Base-by-base conservation (phyloP, 768 basidiomycete species). In the Leucosporidium scottii region DNA sequence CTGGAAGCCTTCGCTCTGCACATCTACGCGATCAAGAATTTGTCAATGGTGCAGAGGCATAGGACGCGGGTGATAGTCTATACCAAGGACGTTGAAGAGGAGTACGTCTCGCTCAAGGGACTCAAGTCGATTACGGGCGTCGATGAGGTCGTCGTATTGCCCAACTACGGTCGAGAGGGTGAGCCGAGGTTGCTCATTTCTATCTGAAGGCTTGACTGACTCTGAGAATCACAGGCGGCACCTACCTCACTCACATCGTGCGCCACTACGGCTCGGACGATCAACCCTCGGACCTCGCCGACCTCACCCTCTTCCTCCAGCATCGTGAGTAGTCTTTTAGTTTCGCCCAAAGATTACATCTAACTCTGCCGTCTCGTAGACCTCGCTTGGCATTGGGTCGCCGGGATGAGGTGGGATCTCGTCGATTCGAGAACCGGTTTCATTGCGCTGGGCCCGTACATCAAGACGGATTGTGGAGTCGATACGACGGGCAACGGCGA, bases 401-500 rank as follows among this genome's bases (percentile, higher is more conserved):
- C 39, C 18, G 59, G 56, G 10, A 28, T 20, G 8, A 49, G 65
- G 4, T 60, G 60, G 53, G 59, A 66, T 54, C 27, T 47, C 18
- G 21, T 61, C 30, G 65, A 66, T 18, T 51, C 12, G 1, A 27
- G 65, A 13, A 66, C 65, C 4, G 65, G 65, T 2, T 66, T 25
- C 59, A 12, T 66, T 2, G 1, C n/a, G 15, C 44, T 66, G 25
- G 59, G 53, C 8, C 59, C 65, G 28, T 66, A 56, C 30, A 25
- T 60, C 53, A 31, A 56, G 28, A 58, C 28, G 31, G 73, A 74
- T 23, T 65, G 67, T 34, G 78, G 76, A 8, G 54, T 65, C 8
- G 78, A 79, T 53, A 61, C 66, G 49, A 48, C 65, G 4, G 75
- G 73, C 6, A 74, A 75, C 59, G 66, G 60, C n/a, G 8, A 55